A percentile compares a stretch with the other conserved stretches of the same genome.
These are phyloP conservation scores for Boletus pseudopeckii DNA, from an alignment of 768 basidiomycete genomes.

Conservation along the genomic window DNA sequence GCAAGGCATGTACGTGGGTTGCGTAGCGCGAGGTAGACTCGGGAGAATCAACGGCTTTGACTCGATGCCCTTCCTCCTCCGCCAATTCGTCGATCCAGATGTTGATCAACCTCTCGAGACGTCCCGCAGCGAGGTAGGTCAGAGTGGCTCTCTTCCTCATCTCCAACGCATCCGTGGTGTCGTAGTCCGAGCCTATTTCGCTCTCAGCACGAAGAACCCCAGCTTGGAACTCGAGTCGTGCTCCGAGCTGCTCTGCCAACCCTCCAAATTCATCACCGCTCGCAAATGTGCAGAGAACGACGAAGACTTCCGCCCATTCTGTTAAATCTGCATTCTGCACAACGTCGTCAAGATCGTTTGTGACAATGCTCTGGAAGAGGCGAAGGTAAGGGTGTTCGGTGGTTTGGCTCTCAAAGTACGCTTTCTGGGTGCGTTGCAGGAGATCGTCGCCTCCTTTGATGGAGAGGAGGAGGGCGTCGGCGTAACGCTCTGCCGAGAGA, in stretches of 20 bases:
- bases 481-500: conserved; percentile 82
- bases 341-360: conserved; percentile 87
- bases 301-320: conserved; percentile 97
- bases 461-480: conserved; percentile 92
- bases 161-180: conserved; percentile 34
- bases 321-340: conserved; percentile 93
- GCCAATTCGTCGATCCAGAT: conserved; percentile 90
- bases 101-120: conserved; percentile 79
- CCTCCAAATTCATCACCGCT: conserved; percentile 76
- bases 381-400: conserved; percentile 81
- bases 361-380: conserved; percentile 91
- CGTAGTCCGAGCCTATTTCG: conserved; percentile 40
- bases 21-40: conserved; percentile 61
- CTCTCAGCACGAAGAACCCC: conserved; percentile 52
- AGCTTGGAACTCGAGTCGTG: conserved; percentile 84
- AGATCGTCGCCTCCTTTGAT: conserved; percentile 88
- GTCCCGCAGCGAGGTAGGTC: conserved; percentile 89
- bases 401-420: conserved; percentile 86
- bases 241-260: conserved; percentile 90
- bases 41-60: conserved; percentile 37
- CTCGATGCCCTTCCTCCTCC: conserved; percentile 71
- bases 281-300: conserved; percentile 94
- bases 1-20: conserved; percentile 80
- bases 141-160: conserved; percentile 86
- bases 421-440: conserved; percentile 82